Evolutionary conservation across 1,139 yeast genomes (phyloP).

Genomic region (Kazachstania sp.): DNA sequence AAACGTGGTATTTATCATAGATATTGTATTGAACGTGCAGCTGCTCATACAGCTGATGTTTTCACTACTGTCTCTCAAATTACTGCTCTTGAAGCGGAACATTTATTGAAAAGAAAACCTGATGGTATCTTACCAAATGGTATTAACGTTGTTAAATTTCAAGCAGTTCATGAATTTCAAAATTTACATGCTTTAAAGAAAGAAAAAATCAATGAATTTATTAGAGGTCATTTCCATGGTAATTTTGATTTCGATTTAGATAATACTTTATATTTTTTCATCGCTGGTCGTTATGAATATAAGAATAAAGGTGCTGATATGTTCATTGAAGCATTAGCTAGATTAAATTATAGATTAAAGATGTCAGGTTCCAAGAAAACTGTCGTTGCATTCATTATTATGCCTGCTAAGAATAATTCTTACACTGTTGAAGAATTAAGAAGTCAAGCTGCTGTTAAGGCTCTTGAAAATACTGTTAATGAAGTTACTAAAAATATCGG

Average conservation of each 20-base stretch:
- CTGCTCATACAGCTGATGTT: constrained; percentile 93
- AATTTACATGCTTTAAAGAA: constrained; percentile 88
- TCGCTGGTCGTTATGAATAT: constrained; percentile 95
- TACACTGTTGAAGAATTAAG: constrained; percentile 92
- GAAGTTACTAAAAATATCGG: constrained; percentile 88
- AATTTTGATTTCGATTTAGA: constrained; percentile 91
- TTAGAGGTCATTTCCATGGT: constrained; percentile 95
- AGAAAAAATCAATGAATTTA: constrained; percentile 87
- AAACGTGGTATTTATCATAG: constrained; percentile 95
- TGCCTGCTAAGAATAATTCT: constrained; percentile 94
- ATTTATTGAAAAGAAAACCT: constrained; percentile 86
- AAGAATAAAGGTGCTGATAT: constrained; percentile 96
- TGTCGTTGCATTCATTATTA: constrained; percentile 94
- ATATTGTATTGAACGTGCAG: constrained; percentile 93
- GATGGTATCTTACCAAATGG: constrained; percentile 98
- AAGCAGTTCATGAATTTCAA: constrained; percentile 96
- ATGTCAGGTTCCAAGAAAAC: constrained; percentile 78
- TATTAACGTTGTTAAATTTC: constrained; percentile 88
- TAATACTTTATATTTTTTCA: constrained; percentile 87
- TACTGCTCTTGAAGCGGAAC: constrained; percentile 92
- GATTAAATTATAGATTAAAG: constrained; percentile 82
- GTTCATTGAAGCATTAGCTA: constrained; percentile 85
- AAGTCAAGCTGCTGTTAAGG: constrained; percentile 93
- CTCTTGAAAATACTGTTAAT: constrained; percentile 78
- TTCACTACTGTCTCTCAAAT: constrained; percentile 96